Base-by-base conservation (phyloP, 345 rosid genomes). In the Brassica juncea region DNA sequence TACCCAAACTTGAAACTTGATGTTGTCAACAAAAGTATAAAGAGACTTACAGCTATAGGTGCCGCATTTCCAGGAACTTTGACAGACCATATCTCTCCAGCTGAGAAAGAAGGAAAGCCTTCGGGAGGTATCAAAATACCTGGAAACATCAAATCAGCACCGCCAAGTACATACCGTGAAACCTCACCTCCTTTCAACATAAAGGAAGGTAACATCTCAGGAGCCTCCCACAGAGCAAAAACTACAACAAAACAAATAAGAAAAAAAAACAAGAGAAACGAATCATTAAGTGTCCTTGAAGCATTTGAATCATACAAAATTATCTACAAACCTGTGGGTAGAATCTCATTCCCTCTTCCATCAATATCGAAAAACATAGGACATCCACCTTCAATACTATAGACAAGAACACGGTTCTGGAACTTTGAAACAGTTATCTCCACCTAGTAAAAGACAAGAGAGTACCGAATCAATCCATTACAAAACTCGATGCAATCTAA, bases 61-160 rank as follows among this genome's bases (percentile, higher is more conserved):
- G 97, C 94, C 9, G 81, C 82, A 82, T 95, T 95, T 10, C 97
- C 96, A 35, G 99, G 99, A 76, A 95, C 99, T 86, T 88, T 93
- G 7, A 95, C 90, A 4, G 97, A 86, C 98, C 99, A 95, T 39
- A 84, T 77, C 75, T 95, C 99, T 37, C 99, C 97, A 2, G 91
- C 87, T 30, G 58, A 75, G 84, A 95, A 95, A 19, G 89, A 81
- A 23, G 90, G 89, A 39, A 90, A 81, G 64, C 97, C 99, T 82
- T 91, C 87, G 9, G 87, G 74, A 65, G 89, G 88, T 52, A 95
- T 74, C 77, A 67, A 85, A 71, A 93, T 91, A 55, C 99, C 99
- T 32, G 99, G 99, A 79, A 90, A 93, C 98, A 95, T 93, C 88
- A 95, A 87, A 85, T 95, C 99, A 28, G 99, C 99, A 72, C 99